Conservation (phyloP, 2,329 filamentous ascomycete species). For the Paracorniculantispora psalliotae region DNA sequence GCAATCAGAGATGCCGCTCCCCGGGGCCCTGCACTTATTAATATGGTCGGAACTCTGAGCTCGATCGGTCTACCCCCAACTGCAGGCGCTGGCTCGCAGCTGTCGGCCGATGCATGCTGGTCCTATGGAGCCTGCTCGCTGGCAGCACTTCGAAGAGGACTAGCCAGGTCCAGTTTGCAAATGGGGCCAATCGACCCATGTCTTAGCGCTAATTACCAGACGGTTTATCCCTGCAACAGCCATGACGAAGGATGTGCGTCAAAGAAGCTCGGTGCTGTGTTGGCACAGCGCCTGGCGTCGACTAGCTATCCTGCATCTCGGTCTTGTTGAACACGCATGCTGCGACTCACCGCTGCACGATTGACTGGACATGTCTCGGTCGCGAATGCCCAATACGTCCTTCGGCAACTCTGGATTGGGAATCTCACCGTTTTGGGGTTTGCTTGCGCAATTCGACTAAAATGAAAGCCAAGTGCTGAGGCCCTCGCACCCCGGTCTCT, state of each 20-base stretch:
- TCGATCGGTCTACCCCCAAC: background rate
- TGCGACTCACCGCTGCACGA: slow-evolving; percentile 1
- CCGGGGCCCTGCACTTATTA: slow-evolving; percentile 4
- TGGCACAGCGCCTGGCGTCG: slow-evolving; percentile 7
- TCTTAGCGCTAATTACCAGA: slow-evolving; percentile 8
- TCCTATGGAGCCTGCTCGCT: slow-evolving; percentile 3
- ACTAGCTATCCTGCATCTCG: background rate
- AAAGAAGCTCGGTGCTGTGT: background rate
- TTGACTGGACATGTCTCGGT: background rate
- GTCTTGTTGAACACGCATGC: background rate
- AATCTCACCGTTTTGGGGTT: background rate
- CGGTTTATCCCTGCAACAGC: slow-evolving; percentile 6
- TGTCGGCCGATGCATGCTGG: background rate
- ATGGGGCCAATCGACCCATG: slow-evolving; percentile 9
- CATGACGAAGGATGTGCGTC: slow-evolving; percentile 12
- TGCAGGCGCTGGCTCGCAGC: background rate
- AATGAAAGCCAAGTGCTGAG: slow-evolving; percentile 6
- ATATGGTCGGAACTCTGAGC: background rate
- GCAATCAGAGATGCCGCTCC: background rate
- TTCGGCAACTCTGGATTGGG: background rate
- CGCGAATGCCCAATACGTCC: background rate
- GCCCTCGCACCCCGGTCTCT: slow-evolving; percentile 3
- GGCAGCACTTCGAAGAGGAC: slow-evolving; percentile 4
- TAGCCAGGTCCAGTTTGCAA: slow-evolving; percentile 12
- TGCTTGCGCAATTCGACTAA: slow-evolving; percentile 1